A percentile compares a stretch with the other conserved stretches of the same genome.
phyloP scores from a whole-genome alignment of 2,329 filamentous ascomycete genomes.

The Pseudocercospora vitis region DNA sequence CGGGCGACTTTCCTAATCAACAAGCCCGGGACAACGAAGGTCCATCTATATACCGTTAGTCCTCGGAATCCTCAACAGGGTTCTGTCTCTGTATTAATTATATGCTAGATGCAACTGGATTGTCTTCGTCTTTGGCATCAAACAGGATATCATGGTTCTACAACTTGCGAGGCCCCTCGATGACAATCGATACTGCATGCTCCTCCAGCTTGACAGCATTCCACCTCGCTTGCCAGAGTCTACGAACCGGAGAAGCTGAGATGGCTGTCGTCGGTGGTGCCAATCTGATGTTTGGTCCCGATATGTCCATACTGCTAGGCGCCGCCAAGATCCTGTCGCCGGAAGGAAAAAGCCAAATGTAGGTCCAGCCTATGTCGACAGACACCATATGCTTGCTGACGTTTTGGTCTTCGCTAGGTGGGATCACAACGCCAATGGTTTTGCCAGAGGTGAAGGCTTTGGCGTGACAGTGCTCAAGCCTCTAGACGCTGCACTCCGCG shows the following conservation, averaged over 20 bases:
- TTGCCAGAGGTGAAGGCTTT: conserved; percentile 56
- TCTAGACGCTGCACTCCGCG: conserved; percentile 15
- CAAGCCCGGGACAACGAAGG: conserved; percentile 10
- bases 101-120: conserved; percentile 3
- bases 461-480: conserved; percentile 33
- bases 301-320: conserved; percentile 7
- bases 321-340: conserved; percentile 34
- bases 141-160: conserved; percentile 25
- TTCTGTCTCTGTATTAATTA: no score
- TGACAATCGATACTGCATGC: conserved; percentile 23
- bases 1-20: conserved; percentile 19
- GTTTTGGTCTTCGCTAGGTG: no score
- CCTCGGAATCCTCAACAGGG: no score
- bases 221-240: conserved; percentile 20
- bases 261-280: conserved; percentile 12
- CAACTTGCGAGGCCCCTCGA: conserved; percentile 18
- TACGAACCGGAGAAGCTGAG: conserved; percentile 13
- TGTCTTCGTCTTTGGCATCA: conserved; percentile 13
- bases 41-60: conserved; percentile 10
- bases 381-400: not conserved
- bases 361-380: conserved; percentile 24
- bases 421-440: conserved; percentile 48
- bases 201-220: conserved; percentile 18
- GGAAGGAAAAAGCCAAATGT: conserved; percentile 33
- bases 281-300: conserved; percentile 18